Evolutionary conservation across 129 eudicot species (phyloP).

Genomic region (Gnaphalium uliginosum): DNA sequence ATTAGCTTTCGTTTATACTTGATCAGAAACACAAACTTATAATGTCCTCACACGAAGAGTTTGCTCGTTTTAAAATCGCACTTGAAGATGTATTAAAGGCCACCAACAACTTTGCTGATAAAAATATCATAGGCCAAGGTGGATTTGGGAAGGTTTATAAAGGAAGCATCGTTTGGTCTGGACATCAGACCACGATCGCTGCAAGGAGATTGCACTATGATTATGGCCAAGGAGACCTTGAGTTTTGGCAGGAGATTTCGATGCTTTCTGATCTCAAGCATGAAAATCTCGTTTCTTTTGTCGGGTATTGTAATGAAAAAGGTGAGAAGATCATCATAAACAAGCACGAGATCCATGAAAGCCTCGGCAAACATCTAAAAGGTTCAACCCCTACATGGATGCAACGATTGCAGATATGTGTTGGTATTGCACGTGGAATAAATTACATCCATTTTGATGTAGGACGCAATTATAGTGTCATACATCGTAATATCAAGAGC

Average conservation of each 20-base stretch:
- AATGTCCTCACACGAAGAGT: not conserved
- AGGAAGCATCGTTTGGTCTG: not conserved
- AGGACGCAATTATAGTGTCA: too few species aligned
- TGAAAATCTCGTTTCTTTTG: not conserved
- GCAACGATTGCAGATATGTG: too few species aligned
- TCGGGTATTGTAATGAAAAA: not conserved
- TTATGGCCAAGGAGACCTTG: constrained; percentile 5
- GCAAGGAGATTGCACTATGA: constrained; percentile 10
- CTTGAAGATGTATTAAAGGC: not conserved
- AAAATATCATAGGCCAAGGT: constrained; percentile 1
- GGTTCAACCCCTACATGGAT: too few species aligned
- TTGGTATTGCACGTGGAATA: too few species aligned
- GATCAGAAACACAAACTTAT: not conserved
- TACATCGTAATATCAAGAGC: too few species aligned
- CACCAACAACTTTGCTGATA: not conserved
- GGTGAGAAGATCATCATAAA: not conserved
- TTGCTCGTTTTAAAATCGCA: not conserved
- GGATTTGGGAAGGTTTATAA: not conserved
- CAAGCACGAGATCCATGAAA: too few species aligned
- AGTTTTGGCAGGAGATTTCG: not conserved
- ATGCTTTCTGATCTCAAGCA: constrained; percentile 1
- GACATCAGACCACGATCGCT: not conserved
- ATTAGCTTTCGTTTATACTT: not conserved
- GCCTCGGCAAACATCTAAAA: too few species aligned
- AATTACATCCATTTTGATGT: too few species aligned